Conservation (phyloP, 2,329 filamentous ascomycete genomes). For the Trichoderma harzianum region DNA sequence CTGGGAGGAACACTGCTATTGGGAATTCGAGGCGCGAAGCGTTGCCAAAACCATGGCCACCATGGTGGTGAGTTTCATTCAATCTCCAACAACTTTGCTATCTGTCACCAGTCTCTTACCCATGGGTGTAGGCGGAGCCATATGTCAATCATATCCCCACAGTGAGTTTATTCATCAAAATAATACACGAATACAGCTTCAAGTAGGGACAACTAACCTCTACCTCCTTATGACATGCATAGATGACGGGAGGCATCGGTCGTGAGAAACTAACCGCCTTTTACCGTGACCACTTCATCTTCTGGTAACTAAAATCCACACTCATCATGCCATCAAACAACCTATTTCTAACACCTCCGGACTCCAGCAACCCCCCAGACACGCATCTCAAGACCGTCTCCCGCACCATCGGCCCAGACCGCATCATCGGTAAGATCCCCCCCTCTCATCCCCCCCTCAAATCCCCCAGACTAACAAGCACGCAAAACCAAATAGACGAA, state of each 20-base stretch:
- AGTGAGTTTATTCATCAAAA: constrained; percentile 34
- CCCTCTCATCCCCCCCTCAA: neutral
- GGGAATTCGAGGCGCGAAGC: constrained; percentile 64
- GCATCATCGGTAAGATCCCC: constrained; percentile 47
- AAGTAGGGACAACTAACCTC: neutral
- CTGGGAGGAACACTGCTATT: constrained; percentile 73
- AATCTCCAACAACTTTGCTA: neutral
- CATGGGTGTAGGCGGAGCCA: constrained; percentile 45
- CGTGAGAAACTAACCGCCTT: constrained; percentile 61
- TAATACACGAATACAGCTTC: neutral
- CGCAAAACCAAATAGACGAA: constrained; percentile 46
- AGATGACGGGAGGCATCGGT: constrained; percentile 65
- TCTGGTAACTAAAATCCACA: constrained; percentile 28
- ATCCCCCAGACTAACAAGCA: neutral
- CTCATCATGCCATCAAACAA: neutral
- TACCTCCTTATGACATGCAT: neutral
- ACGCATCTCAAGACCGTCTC: constrained; percentile 63
- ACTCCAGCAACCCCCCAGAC: constrained; percentile 59
- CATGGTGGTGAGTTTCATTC: constrained; percentile 56
- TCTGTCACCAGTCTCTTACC: neutral
- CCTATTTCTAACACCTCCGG: neutral
- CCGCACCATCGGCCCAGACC: constrained; percentile 66
- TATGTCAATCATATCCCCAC: constrained; percentile 76
- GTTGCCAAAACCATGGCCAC: constrained; percentile 71
- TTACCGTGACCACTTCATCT: constrained; percentile 71